Conservation (phyloP, 78 protist species). For the Dictyostelium firmibasis region DNA sequence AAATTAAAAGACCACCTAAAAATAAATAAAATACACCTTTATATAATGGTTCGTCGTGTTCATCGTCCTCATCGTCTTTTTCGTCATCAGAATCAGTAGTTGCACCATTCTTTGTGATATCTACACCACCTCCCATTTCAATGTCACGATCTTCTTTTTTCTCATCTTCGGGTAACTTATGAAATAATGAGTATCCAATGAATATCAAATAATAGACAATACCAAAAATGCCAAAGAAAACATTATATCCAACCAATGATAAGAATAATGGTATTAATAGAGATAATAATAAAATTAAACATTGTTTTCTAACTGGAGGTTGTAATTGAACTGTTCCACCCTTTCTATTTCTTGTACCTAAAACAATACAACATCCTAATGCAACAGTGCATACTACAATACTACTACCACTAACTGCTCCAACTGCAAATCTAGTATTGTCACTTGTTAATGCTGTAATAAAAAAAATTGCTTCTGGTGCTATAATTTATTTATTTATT, state of each 20-base stretch:
- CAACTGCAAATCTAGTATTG: conserved; percentile 84
- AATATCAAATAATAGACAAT: conserved; percentile 51
- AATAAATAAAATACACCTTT: conserved; percentile 75
- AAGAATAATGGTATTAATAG: conserved; percentile 13
- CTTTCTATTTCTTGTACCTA: conserved; percentile 72
- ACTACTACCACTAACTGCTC: conserved; percentile 85
- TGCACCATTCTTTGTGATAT: conserved; percentile 5
- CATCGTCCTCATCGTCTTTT: conserved; percentile 72
- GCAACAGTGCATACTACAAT: conserved; percentile 89
- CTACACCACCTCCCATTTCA: not conserved
- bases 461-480: conserved; percentile 86
- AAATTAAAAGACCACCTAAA: conserved; percentile 81
- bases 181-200: conserved; percentile 54
- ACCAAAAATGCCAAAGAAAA: conserved; percentile 67
- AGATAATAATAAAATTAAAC: conserved; percentile 66
- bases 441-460: conserved; percentile 79
- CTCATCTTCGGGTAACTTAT: conserved; percentile 63
- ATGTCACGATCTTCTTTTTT: conserved; percentile 65
- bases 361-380: conserved; percentile 70
- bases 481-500: not conserved
- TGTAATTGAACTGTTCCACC: conserved; percentile 54
- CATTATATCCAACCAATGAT: conserved; percentile 49
- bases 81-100: not conserved
- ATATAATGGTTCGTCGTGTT: conserved; percentile 78
- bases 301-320: conserved; percentile 84